Conservation (phyloP, 2,329 filamentous ascomycete genomes). For the Aspergillus eucalypticola region DNA sequence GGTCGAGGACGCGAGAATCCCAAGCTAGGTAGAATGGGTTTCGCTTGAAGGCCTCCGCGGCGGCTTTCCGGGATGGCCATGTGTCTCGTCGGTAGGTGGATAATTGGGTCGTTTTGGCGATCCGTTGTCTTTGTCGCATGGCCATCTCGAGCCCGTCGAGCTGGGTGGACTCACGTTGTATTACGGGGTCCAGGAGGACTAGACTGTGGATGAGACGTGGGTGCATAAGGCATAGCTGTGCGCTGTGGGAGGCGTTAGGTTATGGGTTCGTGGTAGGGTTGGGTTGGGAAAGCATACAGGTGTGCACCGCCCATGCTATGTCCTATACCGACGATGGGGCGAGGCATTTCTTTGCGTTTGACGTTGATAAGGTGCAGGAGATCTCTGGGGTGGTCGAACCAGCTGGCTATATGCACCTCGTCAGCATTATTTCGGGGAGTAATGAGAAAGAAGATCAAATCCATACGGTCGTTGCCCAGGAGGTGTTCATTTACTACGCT, state of each 20-base stretch:
- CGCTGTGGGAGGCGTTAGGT: slow-evolving; percentile 30
- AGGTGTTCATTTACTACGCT: slow-evolving; percentile 72
- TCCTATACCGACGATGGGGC: slow-evolving; percentile 79
- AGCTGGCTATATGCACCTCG: slow-evolving; percentile 60
- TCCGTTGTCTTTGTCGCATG: slow-evolving; percentile 25
- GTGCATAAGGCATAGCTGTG: slow-evolving; percentile 72
- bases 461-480: slow-evolving; percentile 85
- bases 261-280: slow-evolving; percentile 4
- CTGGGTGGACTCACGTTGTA: slow-evolving; percentile 55
- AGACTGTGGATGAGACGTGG: slow-evolving; percentile 76
- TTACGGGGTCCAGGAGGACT: slow-evolving; percentile 81
- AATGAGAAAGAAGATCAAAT: too few relatives aligned
- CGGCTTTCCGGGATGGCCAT: slow-evolving; percentile 76
- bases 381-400: slow-evolving; percentile 84
- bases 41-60: slow-evolving; percentile 65
- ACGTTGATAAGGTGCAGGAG: slow-evolving; percentile 81
- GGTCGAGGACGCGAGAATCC: slow-evolving; percentile 76
- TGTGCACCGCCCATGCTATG: slow-evolving; percentile 85
- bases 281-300: slow-evolving; percentile 46
- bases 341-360: slow-evolving; percentile 76
- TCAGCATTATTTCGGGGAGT: slow-evolving; percentile 18
- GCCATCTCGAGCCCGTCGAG: slow-evolving; percentile 27
- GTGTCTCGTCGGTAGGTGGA: slow-evolving; percentile 74
- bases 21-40: slow-evolving; percentile 78
- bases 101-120: slow-evolving; percentile 47